Evolutionary conservation across 805 yeast species (phyloP), one percentile per base, ranked within the genome.

Genomic region (Metschnikowia borealis): DNA sequence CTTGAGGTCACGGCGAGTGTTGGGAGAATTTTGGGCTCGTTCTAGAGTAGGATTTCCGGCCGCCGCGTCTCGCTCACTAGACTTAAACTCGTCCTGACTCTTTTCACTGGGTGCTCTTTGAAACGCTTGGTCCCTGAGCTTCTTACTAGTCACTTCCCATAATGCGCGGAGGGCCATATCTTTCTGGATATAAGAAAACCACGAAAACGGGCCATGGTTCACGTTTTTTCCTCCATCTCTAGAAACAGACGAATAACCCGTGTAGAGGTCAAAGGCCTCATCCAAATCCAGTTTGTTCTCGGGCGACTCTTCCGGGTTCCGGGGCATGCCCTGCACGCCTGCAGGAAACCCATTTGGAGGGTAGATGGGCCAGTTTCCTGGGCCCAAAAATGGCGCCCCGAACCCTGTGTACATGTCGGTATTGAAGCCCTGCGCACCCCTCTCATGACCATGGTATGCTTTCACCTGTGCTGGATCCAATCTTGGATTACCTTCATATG

Each of bases 161-260:
- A 58, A 21, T 1, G 36, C 26, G 7, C 17, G 32, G 38, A 62
- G 45, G 1, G 55, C 64, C 3, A 65, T 67, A 62, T 82, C 87
- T 54, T 72, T 79, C 48, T 72, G 70, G 47, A 81, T 62, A 23
- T 77, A 50, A 0, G 84, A 63, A 3, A 75, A 55, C 75, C 82
- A 76, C 0, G 83, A 62, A 34, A 80, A 68, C 0, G 85, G 81
- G 0, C 85, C 86, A 61, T 72, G 75, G 55, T 74, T 73, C 51
- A 71, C 69, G 32, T 75, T 62, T 39, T 80, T 62, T 13, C 59
- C 48, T 26, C 68, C 69, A 15, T 70, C 53, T 2, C 46, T 38
- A 46, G 72, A 63, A 48, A 79, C 67, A 0, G 85, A 76, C 3
- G 71, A 54, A 54, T 69, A 70, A 1, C 77, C 78, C 0, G 63